These are phyloP conservation scores for Claviceps maximensis DNA, from an alignment of 2,329 filamentous ascomycete species.

Conservation along the genomic window DNA sequence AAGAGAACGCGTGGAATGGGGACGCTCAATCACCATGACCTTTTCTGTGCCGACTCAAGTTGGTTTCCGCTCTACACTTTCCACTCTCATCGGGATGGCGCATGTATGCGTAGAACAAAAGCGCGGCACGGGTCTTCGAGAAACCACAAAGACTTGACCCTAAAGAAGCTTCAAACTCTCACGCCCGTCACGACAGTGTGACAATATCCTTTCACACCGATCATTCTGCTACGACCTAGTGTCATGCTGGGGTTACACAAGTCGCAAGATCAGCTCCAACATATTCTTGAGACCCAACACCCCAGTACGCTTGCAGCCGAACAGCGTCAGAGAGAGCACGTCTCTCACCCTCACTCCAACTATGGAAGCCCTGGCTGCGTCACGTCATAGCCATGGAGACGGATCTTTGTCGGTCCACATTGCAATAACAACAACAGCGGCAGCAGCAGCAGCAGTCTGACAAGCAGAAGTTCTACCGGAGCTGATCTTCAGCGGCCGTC, in stretches of 20 bases:
- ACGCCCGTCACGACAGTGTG: not conserved
- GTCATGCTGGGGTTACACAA: not conserved
- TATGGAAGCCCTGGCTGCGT: not conserved
- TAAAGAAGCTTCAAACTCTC: not conserved
- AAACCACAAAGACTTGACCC: too few species aligned
- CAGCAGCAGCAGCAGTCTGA: too few species aligned
- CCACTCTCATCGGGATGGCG: too few species aligned
- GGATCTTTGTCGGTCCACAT: not conserved
- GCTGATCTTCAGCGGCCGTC: too few species aligned
- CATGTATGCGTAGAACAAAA: too few species aligned
- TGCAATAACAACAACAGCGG: too few species aligned
- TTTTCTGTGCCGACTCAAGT: too few species aligned
- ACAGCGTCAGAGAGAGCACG: not conserved
- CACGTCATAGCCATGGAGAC: not conserved
- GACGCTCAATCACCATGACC: too few species aligned
- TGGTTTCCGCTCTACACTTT: too few species aligned
- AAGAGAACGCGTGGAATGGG: too few species aligned
- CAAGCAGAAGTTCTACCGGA: too few species aligned
- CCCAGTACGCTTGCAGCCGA: not conserved
- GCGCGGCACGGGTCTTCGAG: too few species aligned
- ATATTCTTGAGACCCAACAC: not conserved
- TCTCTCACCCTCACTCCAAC: not conserved
- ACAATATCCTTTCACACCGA: not conserved
- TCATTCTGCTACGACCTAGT: not conserved
- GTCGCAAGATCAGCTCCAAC: not conserved